Conservation (phyloP, 306 rosid species). For the Lathyrus tuberosus region DNA sequence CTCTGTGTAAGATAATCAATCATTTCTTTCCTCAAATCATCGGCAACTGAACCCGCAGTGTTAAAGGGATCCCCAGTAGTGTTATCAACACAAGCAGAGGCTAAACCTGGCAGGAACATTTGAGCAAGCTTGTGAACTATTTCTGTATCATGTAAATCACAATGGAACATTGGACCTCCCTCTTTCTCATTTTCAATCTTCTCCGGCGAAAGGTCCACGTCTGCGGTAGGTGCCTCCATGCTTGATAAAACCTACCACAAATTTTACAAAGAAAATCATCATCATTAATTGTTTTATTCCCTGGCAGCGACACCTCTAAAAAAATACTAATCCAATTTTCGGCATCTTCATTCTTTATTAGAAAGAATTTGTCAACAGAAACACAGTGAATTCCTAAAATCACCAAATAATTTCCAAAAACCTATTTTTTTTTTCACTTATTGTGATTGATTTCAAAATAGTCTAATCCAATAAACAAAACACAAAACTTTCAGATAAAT, state of each 20-base stretch:
- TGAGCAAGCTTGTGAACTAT: conserved; percentile 73
- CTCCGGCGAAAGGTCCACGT: conserved; percentile 50
- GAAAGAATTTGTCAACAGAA: not conserved
- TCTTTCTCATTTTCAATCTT: conserved; percentile 66
- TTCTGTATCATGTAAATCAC: conserved; percentile 68
- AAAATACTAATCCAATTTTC: no score
- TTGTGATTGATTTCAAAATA: conserved; percentile 21
- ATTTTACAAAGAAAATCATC: not conserved
- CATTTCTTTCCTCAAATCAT: conserved; percentile 75
- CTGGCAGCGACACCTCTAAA: no score
- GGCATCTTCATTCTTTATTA: not conserved
- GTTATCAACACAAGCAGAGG: conserved; percentile 77
- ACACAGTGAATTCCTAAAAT: not conserved
- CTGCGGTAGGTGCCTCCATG: conserved; percentile 49
- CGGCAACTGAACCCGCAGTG: conserved; percentile 73
- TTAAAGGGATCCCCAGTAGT: conserved; percentile 72
- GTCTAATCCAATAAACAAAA: not conserved
- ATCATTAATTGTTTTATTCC: not conserved
- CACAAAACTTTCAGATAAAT: not conserved
- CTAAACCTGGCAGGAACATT: conserved; percentile 72
- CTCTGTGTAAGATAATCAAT: conserved; percentile 63
- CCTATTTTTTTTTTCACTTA: not conserved
- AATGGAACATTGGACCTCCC: conserved; percentile 53
- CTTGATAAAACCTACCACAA: conserved; percentile 49
- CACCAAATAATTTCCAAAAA: conserved; percentile 3